Evolutionary conservation across 2,329 filamentous ascomycete genomes (phyloP).

Genomic region (Elsinoe australis): DNA sequence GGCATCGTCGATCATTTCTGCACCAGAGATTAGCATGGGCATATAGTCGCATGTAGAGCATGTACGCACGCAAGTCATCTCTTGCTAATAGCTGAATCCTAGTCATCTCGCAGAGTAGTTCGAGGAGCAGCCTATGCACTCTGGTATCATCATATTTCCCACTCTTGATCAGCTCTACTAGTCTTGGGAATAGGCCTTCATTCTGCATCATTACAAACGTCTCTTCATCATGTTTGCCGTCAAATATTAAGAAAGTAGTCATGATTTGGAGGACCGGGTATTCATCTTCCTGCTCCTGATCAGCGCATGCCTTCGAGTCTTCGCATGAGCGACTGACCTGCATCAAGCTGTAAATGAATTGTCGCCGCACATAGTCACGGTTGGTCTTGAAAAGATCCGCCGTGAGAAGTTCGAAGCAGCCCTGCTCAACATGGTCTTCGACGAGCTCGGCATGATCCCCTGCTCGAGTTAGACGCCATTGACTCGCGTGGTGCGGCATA

Average conservation of each 20-base stretch:
- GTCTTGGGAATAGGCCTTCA: constrained; percentile 72
- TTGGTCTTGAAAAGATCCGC: constrained; percentile 68
- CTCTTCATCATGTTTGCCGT: constrained; percentile 69
- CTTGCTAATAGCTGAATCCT: constrained; percentile 73
- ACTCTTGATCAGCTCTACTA: constrained; percentile 71
- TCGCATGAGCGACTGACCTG: constrained; percentile 40
- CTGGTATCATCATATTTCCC: constrained; percentile 56
- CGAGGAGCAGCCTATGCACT: constrained; percentile 72
- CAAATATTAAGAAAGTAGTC: constrained; percentile 74
- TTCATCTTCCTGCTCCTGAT: constrained; percentile 65
- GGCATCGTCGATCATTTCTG: constrained; percentile 58
- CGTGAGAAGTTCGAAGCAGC: constrained; percentile 68
- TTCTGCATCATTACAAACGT: constrained; percentile 82
- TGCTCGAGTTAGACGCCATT: constrained; percentile 24
- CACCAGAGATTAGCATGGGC: neutral
- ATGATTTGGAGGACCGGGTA: constrained; percentile 71
- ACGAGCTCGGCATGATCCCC: constrained; percentile 61
- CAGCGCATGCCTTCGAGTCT: constrained; percentile 15
- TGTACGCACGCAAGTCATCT: constrained; percentile 61
- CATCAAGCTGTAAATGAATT: constrained; percentile 85
- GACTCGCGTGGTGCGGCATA: neutral
- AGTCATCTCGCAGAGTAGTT: constrained; percentile 94
- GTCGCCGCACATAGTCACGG: constrained; percentile 78
- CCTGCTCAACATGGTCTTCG: constrained; percentile 72
- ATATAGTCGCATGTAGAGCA: neutral